Percentiles rank a stretch among this genome's conserved stretches.
Evolutionary conservation across 768 basidiomycete genomes (phyloP).

Genomic region (Chalciporus piperatus): DNA sequence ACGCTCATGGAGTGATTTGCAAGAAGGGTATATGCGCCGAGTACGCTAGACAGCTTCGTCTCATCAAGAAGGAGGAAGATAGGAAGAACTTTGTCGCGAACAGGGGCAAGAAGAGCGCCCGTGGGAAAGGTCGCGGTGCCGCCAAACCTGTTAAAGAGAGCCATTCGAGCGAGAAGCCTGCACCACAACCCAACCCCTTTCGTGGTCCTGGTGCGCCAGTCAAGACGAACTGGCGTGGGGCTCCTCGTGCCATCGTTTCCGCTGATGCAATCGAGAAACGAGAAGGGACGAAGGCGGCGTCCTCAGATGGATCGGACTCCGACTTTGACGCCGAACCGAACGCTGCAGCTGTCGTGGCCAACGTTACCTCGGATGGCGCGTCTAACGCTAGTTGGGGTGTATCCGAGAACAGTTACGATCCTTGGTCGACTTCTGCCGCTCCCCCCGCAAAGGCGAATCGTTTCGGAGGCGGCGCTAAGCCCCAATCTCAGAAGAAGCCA

Average conservation of each 20-base stretch:
- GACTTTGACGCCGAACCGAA: slow-evolving; percentile 14
- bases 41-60: slow-evolving; percentile 29
- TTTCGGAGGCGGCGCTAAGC: background rate
- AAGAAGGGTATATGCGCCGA: slow-evolving; percentile 36
- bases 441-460: slow-evolving; percentile 8
- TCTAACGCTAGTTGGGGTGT: slow-evolving; percentile 24
- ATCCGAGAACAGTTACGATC: slow-evolving; percentile 19
- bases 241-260: slow-evolving; percentile 27
- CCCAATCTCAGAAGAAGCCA: slow-evolving; percentile 9
- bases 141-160: slow-evolving; percentile 3
- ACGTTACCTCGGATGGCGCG: slow-evolving; percentile 2
- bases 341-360: background rate
- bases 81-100: slow-evolving; percentile 14
- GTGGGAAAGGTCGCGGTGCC: slow-evolving; percentile 8
- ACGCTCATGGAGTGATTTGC: slow-evolving; percentile 34
- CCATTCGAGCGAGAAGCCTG: background rate
- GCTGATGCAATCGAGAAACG: slow-evolving; percentile 23
- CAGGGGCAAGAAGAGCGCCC: slow-evolving; percentile 21
- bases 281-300: slow-evolving; percentile 12
- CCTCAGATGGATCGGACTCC: slow-evolving; percentile 9
- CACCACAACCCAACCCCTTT: slow-evolving; percentile 17
- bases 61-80: slow-evolving; percentile 14
- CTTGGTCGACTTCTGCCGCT: slow-evolving; percentile 14
- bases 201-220: slow-evolving; percentile 30
- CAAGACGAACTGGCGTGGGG: slow-evolving; percentile 30